A percentile compares a stretch with the other conserved stretches of the same genome.
Evolutionary conservation across 2,329 filamentous ascomycete genomes (phyloP).

Genomic region (Didymella segeticola): DNA sequence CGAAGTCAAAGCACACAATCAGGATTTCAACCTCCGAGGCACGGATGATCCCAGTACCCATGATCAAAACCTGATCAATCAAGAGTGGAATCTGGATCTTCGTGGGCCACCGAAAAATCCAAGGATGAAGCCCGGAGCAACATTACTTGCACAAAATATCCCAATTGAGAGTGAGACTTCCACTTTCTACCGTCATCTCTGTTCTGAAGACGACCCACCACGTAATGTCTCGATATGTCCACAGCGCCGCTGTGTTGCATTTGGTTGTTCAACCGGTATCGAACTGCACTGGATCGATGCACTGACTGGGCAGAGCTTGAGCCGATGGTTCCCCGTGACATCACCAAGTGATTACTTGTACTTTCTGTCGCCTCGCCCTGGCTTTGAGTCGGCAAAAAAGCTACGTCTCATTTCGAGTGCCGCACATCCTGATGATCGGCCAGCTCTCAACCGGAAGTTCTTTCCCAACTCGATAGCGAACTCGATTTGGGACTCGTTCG

Average conservation of each 20-base stretch:
- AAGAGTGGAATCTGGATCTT: slow-evolving; percentile 39
- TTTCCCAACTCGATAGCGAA: slow-evolving; percentile 23
- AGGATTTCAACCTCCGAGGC: slow-evolving; percentile 30
- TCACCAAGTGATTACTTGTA: slow-evolving; percentile 64
- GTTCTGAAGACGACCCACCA: slow-evolving; percentile 67
- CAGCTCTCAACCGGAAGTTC: slow-evolving; percentile 33
- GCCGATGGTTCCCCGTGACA: slow-evolving; percentile 63
- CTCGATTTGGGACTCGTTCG: slow-evolving; percentile 33
- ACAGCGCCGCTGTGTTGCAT: slow-evolving; percentile 69
- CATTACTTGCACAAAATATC: slow-evolving; percentile 16
- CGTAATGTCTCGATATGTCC: slow-evolving; percentile 71
- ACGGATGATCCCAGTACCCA: slow-evolving; percentile 29
- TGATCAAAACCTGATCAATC: slow-evolving; percentile 38
- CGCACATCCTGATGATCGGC: slow-evolving; percentile 51
- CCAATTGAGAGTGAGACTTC: slow-evolving; percentile 42
- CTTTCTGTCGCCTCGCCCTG: slow-evolving; percentile 64
- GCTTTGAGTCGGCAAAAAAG: slow-evolving; percentile 62
- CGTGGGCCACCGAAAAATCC: slow-evolving; percentile 12
- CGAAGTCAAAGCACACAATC: slow-evolving; percentile 33
- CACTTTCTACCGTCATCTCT: slow-evolving; percentile 60
- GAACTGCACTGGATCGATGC: slow-evolving; percentile 68
- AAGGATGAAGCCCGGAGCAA: neutral
- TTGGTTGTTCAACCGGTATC: slow-evolving; percentile 68
- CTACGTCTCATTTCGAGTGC: slow-evolving; percentile 69
- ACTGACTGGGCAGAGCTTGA: slow-evolving; percentile 57